Evolutionary conservation across 2,329 filamentous ascomycete species (phyloP).

Genomic region (Neocucurbitaria cava): DNA sequence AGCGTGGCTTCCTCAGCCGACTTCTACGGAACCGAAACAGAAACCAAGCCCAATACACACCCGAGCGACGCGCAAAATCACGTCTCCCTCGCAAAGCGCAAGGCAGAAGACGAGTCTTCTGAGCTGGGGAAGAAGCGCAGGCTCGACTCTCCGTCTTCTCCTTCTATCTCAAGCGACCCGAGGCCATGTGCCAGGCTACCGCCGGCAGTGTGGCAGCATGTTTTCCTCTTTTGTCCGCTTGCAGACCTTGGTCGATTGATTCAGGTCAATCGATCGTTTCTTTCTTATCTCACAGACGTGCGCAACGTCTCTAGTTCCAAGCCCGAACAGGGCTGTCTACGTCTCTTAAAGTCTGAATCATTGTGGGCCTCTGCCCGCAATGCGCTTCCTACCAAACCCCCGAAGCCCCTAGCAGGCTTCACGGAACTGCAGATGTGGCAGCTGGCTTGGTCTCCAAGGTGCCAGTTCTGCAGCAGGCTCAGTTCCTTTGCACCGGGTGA

Average conservation of each 20-base stretch:
- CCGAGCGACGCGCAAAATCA: constrained; percentile 18
- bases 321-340: constrained; percentile 40
- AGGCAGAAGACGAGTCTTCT: constrained; percentile 35
- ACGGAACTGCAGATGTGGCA: constrained; percentile 80
- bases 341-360: constrained; percentile 64
- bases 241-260: constrained; percentile 69
- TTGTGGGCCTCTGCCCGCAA: constrained; percentile 77
- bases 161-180: constrained; percentile 19
- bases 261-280: constrained; percentile 71
- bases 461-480: constrained; percentile 70
- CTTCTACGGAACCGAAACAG: constrained; percentile 44
- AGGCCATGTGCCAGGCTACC: constrained; percentile 55
- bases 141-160: constrained; percentile 23
- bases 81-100: constrained; percentile 41
- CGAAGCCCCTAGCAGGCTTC: constrained; percentile 68
- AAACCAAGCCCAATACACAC: constrained; percentile 24
- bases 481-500: constrained; percentile 36
- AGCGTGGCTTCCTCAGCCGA: constrained; percentile 46
- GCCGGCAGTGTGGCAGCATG: constrained; percentile 71
- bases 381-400: constrained; percentile 70
- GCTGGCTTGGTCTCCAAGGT: constrained; percentile 67
- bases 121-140: constrained; percentile 43
- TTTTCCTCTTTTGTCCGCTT: constrained; percentile 72
- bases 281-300: constrained; percentile 53
- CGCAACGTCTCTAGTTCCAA: constrained; percentile 40